Percentiles rank a stretch among this genome's conserved stretches.
These are phyloP conservation scores for Zoysia japonica DNA, from an alignment of 176 grass and related monocot species.

Conservation along the genomic window DNA sequence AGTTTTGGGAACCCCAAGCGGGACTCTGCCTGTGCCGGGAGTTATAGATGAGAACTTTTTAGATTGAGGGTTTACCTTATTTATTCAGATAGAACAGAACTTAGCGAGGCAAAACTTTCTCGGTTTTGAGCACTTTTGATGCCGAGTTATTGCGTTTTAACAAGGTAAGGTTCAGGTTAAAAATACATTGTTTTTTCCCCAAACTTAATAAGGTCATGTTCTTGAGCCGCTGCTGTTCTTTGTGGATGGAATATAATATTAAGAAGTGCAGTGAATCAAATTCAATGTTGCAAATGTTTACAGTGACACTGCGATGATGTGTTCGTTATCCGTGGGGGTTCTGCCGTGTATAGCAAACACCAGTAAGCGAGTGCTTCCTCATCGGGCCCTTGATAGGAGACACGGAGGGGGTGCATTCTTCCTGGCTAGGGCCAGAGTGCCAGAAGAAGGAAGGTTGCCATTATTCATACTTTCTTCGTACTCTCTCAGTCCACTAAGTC, in stretches of 20 bases:
- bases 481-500: too few species aligned
- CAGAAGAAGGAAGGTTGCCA: too few species aligned
- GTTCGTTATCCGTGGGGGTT: too few species aligned
- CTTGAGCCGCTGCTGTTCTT: constrained; percentile 33
- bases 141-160: constrained; percentile 37
- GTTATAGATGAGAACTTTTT: constrained; percentile 44
- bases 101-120: constrained; percentile 39
- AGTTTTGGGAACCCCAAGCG: constrained; percentile 50
- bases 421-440: too few species aligned
- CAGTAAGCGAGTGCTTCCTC: too few species aligned
- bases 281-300: constrained; percentile 26
- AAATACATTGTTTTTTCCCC: constrained; percentile 57
- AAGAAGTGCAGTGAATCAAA: constrained; percentile 28
- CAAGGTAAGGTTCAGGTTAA: constrained; percentile 43
- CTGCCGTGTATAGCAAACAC: too few species aligned
- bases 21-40: constrained; percentile 11
- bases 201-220: constrained; percentile 46
- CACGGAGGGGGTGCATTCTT: too few species aligned
- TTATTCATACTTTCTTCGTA: too few species aligned
- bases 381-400: too few species aligned
- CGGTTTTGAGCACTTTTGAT: constrained; percentile 37
- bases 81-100: constrained; percentile 51
- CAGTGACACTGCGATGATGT: too few species aligned
- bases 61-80: constrained; percentile 40
- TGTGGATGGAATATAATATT: constrained; percentile 52